Evolutionary conservation across 2,329 filamentous ascomycete species (phyloP).

Genomic region (Aspergillus ruber): DNA sequence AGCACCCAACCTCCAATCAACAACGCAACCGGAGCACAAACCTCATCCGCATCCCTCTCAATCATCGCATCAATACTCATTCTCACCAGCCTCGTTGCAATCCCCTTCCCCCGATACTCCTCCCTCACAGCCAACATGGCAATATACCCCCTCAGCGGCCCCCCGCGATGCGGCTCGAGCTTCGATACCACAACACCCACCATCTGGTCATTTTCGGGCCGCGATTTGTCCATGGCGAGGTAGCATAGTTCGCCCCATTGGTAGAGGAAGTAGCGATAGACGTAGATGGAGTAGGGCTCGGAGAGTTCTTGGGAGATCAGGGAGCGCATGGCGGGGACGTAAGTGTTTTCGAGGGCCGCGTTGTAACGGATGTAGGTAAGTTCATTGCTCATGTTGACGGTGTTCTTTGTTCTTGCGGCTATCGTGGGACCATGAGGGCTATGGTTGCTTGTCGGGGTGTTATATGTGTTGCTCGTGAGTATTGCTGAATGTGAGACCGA

Average conservation of each 20-base stretch:
- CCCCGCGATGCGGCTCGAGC: constrained; percentile 79
- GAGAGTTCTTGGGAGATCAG: constrained; percentile 94
- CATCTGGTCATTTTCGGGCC: constrained; percentile 40
- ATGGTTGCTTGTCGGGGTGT: too few species aligned
- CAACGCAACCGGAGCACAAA: constrained; percentile 21
- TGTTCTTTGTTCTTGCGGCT: background rate
- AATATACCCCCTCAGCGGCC: constrained; percentile 87
- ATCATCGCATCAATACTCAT: constrained; percentile 90
- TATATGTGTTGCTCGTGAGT: too few species aligned
- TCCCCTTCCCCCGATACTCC: constrained; percentile 71
- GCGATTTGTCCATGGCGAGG: constrained; percentile 56
- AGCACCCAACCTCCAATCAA: background rate
- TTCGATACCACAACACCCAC: constrained; percentile 93
- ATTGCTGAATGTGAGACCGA: background rate
- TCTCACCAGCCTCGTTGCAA: constrained; percentile 82
- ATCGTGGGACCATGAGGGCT: background rate
- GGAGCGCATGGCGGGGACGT: constrained; percentile 80
- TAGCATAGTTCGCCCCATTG: constrained; percentile 98
- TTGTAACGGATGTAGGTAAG: constrained; percentile 57
- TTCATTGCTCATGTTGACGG: constrained; percentile 9
- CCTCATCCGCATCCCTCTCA: constrained; percentile 74
- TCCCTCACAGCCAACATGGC: constrained; percentile 94
- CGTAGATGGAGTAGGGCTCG: constrained; percentile 98
- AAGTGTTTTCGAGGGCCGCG: constrained; percentile 52
- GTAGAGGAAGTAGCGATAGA: constrained; percentile 95